These are phyloP conservation scores for Polytolypa hystricis DNA, from an alignment of 2,329 filamentous ascomycete species.

Conservation along the genomic window DNA sequence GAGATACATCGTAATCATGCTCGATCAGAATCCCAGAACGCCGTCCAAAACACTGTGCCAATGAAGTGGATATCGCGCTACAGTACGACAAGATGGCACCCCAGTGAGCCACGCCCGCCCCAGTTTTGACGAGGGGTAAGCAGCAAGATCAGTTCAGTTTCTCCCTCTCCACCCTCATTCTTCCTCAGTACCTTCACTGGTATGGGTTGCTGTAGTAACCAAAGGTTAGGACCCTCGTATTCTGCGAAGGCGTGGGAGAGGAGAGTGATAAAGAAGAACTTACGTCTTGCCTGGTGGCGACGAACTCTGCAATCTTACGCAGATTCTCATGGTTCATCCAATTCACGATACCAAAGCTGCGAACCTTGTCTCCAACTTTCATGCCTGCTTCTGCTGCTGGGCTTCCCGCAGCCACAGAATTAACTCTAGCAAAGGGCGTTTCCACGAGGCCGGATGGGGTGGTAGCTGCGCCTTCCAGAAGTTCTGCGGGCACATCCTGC, in stretches of 20 bases:
- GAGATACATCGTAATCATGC: conserved; percentile 2
- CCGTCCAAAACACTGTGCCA: neutral
- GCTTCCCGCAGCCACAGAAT: conserved; percentile 64
- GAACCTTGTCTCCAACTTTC: conserved; percentile 67
- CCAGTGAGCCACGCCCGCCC: conserved; percentile 81
- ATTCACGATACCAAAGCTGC: conserved; percentile 75
- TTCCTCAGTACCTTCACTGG: conserved; percentile 55
- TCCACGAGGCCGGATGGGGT: conserved; percentile 32
- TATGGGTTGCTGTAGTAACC: conserved; percentile 48
- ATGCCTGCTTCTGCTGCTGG: conserved; percentile 77
- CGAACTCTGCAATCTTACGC: conserved; percentile 74
- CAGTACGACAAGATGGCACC: conserved; percentile 78
- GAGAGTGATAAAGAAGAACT: conserved; percentile 28
- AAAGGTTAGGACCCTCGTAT: conserved; percentile 1
- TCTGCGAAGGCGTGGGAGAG: neutral
- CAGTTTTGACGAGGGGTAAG: conserved; percentile 70
- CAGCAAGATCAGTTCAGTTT: conserved; percentile 52
- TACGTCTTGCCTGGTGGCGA: conserved; percentile 83
- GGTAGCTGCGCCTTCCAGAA: conserved; percentile 13
- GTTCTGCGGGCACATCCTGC: conserved; percentile 1
- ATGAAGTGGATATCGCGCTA: no score
- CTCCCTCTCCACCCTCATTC: conserved; percentile 33
- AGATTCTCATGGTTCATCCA: conserved; percentile 77
- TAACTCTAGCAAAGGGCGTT: conserved; percentile 77
- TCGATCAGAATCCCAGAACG: conserved; percentile 5